These are phyloP conservation scores for Phaeosphaeria sp. DNA, from an alignment of 2,329 filamentous ascomycete genomes.

Conservation along the genomic window DNA sequence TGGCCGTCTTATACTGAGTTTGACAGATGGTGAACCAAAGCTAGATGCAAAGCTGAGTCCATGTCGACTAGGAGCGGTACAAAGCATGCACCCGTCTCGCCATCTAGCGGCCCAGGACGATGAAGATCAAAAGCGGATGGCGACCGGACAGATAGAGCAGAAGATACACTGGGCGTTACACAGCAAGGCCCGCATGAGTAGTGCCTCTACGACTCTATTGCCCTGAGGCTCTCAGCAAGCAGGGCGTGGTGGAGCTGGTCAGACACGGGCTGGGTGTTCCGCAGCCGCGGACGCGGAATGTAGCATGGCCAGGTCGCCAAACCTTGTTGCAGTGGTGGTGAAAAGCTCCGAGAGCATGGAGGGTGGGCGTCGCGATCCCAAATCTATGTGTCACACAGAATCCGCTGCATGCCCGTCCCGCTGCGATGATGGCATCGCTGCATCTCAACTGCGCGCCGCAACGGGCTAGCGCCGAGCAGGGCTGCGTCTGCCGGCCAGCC, in stretches of 20 bases:
- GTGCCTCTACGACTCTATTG: conserved; percentile 28
- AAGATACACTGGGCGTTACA: conserved; percentile 42
- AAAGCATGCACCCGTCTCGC: conserved; percentile 37
- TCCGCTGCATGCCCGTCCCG: conserved; percentile 15
- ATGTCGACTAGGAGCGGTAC: conserved; percentile 29
- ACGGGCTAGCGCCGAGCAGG: conserved; percentile 2
- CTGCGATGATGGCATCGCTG: conserved; percentile 27
- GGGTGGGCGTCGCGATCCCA: conserved; percentile 19
- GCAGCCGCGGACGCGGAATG: conserved; percentile 54
- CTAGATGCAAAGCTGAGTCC: conserved; percentile 32
- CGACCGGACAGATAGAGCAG: conserved; percentile 41
- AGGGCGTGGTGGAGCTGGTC: conserved; percentile 42
- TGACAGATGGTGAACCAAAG: conserved; percentile 20
- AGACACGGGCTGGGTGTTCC: conserved; percentile 51
- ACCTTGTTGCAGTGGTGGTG: conserved; percentile 37
- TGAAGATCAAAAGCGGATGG: conserved; percentile 39
- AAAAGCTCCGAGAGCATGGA: conserved; percentile 30
- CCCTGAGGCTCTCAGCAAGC: conserved; percentile 33
- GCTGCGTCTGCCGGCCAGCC: conserved; percentile 13
- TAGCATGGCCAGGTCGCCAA: conserved; percentile 49
- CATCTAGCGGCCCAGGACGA: conserved; percentile 28
- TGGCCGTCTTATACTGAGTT: conserved; percentile 44
- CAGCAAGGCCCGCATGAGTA: conserved; percentile 35
- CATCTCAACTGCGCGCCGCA: conserved; percentile 3
- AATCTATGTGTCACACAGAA: conserved; percentile 38